Evolutionary conservation across 495 filamentous ascomycete species (phyloP).

Genomic region (Penicillium antarcticum): DNA sequence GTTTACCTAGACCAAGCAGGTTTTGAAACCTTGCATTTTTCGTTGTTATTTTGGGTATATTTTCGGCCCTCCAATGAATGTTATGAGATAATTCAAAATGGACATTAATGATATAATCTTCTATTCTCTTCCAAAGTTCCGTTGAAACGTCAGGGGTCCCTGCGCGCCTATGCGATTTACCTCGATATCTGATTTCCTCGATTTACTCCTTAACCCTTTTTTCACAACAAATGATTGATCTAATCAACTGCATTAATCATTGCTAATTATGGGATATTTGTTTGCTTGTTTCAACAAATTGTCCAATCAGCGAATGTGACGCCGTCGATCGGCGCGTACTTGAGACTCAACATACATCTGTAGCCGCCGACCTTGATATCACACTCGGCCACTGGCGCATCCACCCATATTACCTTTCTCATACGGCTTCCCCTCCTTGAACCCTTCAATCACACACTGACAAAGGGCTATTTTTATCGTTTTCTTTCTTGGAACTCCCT

Average conservation of each 20-base stretch:
- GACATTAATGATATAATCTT: constrained; percentile 2
- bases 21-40: constrained; percentile 17
- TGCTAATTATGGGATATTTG: constrained; percentile 29
- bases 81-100: constrained; percentile 20
- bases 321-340: constrained; percentile 23
- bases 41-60: constrained; percentile 7
- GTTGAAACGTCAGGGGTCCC: constrained; percentile 1
- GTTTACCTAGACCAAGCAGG: constrained; percentile 25
- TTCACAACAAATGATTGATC: constrained; percentile 4
- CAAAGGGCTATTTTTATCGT: constrained; percentile 24
- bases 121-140: background rate
- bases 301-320: constrained; percentile 12
- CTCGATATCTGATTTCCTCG: background rate
- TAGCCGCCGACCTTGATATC: constrained; percentile 26
- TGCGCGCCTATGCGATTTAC: background rate
- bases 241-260: constrained; percentile 1
- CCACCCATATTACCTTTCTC: background rate
- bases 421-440: constrained; percentile 1
- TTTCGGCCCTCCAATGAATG: constrained; percentile 19
- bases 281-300: background rate
- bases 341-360: constrained; percentile 20
- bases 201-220: background rate
- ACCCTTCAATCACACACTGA: constrained; percentile 14
- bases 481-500: background rate
- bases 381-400: constrained; percentile 12